Base-by-base conservation (phyloP, 179 eudicot genomes). In the Nepenthes alata region DNA sequence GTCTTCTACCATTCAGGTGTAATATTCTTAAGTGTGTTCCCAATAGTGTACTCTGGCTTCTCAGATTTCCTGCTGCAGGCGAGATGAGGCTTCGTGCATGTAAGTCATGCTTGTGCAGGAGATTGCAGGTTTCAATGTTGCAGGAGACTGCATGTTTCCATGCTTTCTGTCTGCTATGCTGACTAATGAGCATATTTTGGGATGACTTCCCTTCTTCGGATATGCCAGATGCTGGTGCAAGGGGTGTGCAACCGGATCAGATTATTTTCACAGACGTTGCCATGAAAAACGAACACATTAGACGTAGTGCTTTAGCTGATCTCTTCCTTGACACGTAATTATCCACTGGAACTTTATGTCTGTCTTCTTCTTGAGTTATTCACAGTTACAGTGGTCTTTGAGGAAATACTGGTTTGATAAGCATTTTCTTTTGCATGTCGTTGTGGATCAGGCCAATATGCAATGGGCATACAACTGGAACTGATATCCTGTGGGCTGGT, bases 401-500 rank as follows among this genome's bases (percentile, higher is more conserved):
- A 25, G 7, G 5, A 39, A 48, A 5, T 35, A 45, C 35, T 3
- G 8, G 45, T 4, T 41, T 41, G 47, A 12, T 49, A 38, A 38
- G 16, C 41, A n/a, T 38, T n/a, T 25, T 25, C 25, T 25, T 35
- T 61, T 61, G 35, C 15, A 16, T 35, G 60, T 67, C 66, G 37
- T 13, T 60, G 52, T 60, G 72, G 65, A 8, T 54, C 64, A 93
- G 99, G 78, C 99, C 98, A 6, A 72, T 93, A 53, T 93, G 98
- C 83, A 93, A 93, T 75, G 98, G 94, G 10, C 98, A 93, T 67
- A 93, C 98, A 35, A 93, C 98, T 39, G 98, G 98, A 53, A 93
- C 98, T 10, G 98, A 93, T 81, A 78, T 89, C 74, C 86, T 93
- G 56, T 93, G 98, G 98, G 98, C 98, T 68, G 98, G 98, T 68